phyloP scores from a whole-genome alignment of 768 basidiomycete genomes.

The Pisolithus albus region DNA sequence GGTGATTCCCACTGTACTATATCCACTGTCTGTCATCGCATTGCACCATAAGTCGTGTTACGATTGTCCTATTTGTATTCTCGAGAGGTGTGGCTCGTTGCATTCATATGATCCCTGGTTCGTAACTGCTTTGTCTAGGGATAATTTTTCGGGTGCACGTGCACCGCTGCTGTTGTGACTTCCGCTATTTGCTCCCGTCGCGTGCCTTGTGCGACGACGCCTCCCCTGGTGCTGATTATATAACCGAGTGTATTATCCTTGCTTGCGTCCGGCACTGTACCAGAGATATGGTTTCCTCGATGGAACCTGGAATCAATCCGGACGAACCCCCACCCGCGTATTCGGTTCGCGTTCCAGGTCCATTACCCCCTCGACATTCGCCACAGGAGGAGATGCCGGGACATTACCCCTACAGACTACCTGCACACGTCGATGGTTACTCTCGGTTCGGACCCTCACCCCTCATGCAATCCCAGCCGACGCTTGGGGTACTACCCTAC shows the following conservation, averaged over 20 bases:
- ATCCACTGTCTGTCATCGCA: constrained; percentile 6
- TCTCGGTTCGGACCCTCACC: constrained; percentile 35
- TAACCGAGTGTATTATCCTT: too few species aligned
- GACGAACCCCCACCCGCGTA: constrained; percentile 19
- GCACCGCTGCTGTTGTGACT: too few species aligned
- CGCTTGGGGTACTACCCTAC: constrained; percentile 32
- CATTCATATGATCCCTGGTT: too few species aligned
- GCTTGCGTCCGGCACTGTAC: too few species aligned
- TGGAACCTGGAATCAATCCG: constrained; percentile 12
- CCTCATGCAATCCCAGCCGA: constrained; percentile 28
- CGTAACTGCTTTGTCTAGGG: too few species aligned
- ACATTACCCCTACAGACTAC: constrained; percentile 9
- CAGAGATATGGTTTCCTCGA: not conserved
- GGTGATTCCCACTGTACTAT: constrained; percentile 19
- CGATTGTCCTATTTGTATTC: not conserved
- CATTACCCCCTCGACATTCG: constrained; percentile 15
- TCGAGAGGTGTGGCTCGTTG: too few species aligned
- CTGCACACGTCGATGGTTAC: constrained; percentile 9
- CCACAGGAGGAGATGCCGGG: constrained; percentile 9
- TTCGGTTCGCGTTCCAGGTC: not conserved
- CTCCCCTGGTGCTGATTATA: too few species aligned
- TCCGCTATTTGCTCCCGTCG: too few species aligned
- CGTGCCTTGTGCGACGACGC: too few species aligned
- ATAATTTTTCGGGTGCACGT: too few species aligned
- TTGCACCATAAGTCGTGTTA: constrained; percentile 5